Evolutionary conservation across 2,329 filamentous ascomycete species (phyloP).

Genomic region (Penicillium paneum): DNA sequence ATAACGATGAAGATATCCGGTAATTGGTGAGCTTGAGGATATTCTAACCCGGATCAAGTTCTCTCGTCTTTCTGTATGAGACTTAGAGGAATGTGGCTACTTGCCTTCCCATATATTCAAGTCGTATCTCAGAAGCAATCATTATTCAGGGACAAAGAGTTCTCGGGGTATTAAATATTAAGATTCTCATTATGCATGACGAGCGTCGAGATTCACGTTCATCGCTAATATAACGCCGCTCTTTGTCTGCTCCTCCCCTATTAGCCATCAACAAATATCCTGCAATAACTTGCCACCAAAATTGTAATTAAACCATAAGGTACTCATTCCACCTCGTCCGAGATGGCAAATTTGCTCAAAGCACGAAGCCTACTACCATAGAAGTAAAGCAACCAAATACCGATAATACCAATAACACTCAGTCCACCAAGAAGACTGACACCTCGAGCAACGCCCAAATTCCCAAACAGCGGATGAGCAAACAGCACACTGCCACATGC

Average conservation of each 20-base stretch:
- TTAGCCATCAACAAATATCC: background rate
- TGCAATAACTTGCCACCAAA: background rate
- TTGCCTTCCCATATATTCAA: background rate
- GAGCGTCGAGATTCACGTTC: background rate
- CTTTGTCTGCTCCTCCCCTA: background rate
- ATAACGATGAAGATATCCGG: background rate
- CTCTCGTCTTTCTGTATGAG: too few species aligned
- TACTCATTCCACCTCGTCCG: background rate
- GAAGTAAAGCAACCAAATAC: slow-evolving; percentile 34
- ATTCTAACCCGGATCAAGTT: background rate
- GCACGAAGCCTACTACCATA: slow-evolving; percentile 32
- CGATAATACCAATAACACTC: slow-evolving; percentile 35
- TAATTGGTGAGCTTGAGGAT: background rate
- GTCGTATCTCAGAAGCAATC: background rate
- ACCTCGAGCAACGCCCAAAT: slow-evolving; percentile 34
- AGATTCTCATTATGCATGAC: background rate
- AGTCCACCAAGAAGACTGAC: slow-evolving; percentile 38
- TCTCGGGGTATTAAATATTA: background rate
- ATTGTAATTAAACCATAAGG: background rate
- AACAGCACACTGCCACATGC: slow-evolving; percentile 31
- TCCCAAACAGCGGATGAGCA: slow-evolving; percentile 33
- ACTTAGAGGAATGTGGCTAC: too few species aligned
- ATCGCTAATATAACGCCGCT: background rate
- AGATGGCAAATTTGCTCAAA: slow-evolving; percentile 32
- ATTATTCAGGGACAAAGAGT: background rate